Percentiles rank a stretch among this genome's conserved stretches.
These are phyloP conservation scores for Strobilomyces echinocephalus DNA, from an alignment of 768 basidiomycete species.

Conservation along the genomic window DNA sequence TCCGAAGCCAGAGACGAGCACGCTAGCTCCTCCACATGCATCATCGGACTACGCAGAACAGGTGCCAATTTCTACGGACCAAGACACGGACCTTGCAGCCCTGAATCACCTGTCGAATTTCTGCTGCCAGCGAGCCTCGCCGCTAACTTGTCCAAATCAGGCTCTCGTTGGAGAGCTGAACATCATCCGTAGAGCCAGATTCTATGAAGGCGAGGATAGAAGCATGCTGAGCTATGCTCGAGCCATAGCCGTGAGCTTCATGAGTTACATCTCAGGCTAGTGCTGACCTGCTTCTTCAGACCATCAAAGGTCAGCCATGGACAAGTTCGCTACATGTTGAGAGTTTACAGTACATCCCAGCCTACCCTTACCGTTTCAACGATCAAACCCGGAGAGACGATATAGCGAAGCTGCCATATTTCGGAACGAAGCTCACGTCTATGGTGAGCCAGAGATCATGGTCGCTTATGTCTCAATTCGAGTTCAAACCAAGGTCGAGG, in stretches of 20 bases:
- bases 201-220: constrained; percentile 61
- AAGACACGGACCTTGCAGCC: constrained; percentile 15
- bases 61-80: constrained; percentile 16
- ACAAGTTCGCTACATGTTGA: not conserved
- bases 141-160: constrained; percentile 68
- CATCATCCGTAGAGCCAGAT: constrained; percentile 52
- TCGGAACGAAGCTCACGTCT: constrained; percentile 47
- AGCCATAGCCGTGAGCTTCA: constrained; percentile 58
- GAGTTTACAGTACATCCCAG: constrained; percentile 25
- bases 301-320: constrained; percentile 41
- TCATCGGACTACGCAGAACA: not conserved
- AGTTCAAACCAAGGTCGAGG: constrained; percentile 46
- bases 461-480: not conserved
- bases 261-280: not conserved
- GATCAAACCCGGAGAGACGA: constrained; percentile 34
- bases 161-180: constrained; percentile 52
- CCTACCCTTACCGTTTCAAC: constrained; percentile 46
- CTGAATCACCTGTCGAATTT: constrained; percentile 37
- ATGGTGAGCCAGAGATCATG: constrained; percentile 35
- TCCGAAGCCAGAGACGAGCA: constrained; percentile 26
- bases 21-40: not conserved
- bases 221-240: constrained; percentile 71
- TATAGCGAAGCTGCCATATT: constrained; percentile 40
- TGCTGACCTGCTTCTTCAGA: constrained; percentile 25
- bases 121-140: constrained; percentile 60